Base-by-base conservation (phyloP, 2,329 filamentous ascomycete genomes). In the Fusarium succisae region DNA sequence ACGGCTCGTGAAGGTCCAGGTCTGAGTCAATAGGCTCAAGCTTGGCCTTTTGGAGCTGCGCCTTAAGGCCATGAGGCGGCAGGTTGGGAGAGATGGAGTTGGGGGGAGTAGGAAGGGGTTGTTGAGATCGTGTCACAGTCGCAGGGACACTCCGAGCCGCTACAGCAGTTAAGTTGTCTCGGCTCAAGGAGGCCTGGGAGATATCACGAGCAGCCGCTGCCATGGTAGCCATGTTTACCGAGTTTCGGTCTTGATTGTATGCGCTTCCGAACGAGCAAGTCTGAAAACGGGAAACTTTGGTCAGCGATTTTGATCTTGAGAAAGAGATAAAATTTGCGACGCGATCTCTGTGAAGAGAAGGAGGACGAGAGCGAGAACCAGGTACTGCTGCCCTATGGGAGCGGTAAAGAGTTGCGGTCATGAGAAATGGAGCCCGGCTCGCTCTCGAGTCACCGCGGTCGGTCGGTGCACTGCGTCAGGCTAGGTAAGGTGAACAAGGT, bases 1-100 rank as follows among this genome's bases (percentile, higher is more conserved):
- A 73, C 60, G 83, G 81, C 76, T 96, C 93, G 80, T 94, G 92
- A 78, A 97, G 88, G 80, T 98, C 95, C 79, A 97, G 89, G 81
- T 98, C 95, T 72, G 94, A 96, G 81, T 97, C 94, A 82, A 95
- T 89, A 79, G 88, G 86, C 74, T 91, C 90, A 79, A 91, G 86
- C 77, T 81, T 86, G 74, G 87, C 87, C 82, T 86, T 87, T 80
- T 88, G 88, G 76, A 91, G 86, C 81, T 91, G 91, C 73, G 90
- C 88, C 82, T 92, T 93, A 81, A 93, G 90, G 79, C 92, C 93
- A 79, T 96, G 94, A 69, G 95, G 94, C 78, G 93, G 91, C 76
- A 98, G 88, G 77, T 91, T 92, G 55, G 96, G 96, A 71, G 95
- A 98, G 82, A 98, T 95, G 83, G 95, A 98, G 87, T 96, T 97